Evolutionary conservation across 768 basidiomycete species (phyloP).

Genomic region (Mycena crocata): DNA sequence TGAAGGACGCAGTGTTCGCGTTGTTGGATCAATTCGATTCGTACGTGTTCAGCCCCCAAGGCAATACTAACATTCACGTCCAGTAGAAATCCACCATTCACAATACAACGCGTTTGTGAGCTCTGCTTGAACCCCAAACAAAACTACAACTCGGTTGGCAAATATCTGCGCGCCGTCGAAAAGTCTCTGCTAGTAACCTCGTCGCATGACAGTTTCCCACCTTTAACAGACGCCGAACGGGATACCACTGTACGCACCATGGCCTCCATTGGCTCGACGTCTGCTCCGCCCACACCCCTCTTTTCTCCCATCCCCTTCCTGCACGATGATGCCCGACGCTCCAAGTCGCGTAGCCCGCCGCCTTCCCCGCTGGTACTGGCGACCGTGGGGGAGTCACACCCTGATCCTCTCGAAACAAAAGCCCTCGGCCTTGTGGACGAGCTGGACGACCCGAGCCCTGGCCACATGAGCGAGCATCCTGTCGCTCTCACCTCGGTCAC

Average conservation of each 20-base stretch:
- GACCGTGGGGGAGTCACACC: slow-evolving; percentile 46
- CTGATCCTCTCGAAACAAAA: slow-evolving; percentile 57
- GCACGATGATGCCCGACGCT: slow-evolving; percentile 84
- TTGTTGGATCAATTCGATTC: slow-evolving; percentile 82
- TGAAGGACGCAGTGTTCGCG: slow-evolving; percentile 66
- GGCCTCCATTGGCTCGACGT: slow-evolving; percentile 59
- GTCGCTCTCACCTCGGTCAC: slow-evolving; percentile 77
- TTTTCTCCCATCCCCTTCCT: slow-evolving; percentile 92
- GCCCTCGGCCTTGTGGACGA: slow-evolving; percentile 86
- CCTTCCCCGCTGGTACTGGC: slow-evolving; percentile 75
- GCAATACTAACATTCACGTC: slow-evolving; percentile 21
- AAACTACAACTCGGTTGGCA: slow-evolving; percentile 83
- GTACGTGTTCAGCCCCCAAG: slow-evolving; percentile 53
- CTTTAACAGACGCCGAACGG: slow-evolving; percentile 53
- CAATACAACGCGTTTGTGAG: slow-evolving; percentile 90
- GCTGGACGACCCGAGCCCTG: slow-evolving; percentile 85
- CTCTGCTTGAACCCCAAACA: slow-evolving; percentile 75
- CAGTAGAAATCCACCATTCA: slow-evolving; percentile 78
- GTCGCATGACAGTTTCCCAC: slow-evolving; percentile 77
- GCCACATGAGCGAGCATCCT: slow-evolving; percentile 86
- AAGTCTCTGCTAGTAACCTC: slow-evolving; percentile 88
- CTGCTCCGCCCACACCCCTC: slow-evolving; percentile 79
- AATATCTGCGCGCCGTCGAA: slow-evolving; percentile 90
- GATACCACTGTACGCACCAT: slow-evolving; percentile 52
- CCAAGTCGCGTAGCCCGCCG: slow-evolving; percentile 83